phyloP scores from a whole-genome alignment of 768 basidiomycete genomes.

The Boletus subparvulus region DNA sequence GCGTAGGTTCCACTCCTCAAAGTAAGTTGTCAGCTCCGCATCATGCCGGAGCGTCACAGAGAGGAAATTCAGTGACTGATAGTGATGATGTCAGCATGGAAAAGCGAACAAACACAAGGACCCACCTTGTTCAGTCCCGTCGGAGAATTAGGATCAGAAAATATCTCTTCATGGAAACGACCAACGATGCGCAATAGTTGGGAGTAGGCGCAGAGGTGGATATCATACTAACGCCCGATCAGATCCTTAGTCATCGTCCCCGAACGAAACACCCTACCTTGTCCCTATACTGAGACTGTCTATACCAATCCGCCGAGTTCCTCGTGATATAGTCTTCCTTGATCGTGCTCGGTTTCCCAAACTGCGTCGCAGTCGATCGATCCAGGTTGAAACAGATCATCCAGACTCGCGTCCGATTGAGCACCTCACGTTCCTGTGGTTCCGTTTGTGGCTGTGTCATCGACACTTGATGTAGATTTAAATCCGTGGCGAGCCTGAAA shows the following conservation, averaged over 20 bases:
- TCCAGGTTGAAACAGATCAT: constrained; percentile 89
- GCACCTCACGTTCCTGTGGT: constrained; percentile 74
- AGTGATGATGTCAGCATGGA: constrained; percentile 4
- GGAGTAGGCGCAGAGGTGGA: constrained; percentile 75
- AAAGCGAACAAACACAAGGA: neutral
- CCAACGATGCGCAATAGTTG: constrained; percentile 67
- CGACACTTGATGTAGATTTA: constrained; percentile 76
- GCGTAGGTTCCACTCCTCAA: constrained; percentile 63
- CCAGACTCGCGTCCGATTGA: constrained; percentile 88
- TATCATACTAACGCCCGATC: constrained; percentile 52
- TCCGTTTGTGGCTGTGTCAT: constrained; percentile 64
- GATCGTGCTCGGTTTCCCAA: constrained; percentile 87
- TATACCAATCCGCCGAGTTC: constrained; percentile 74
- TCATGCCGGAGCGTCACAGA: constrained; percentile 62
- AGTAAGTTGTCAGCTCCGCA: constrained; percentile 51
- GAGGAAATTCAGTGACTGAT: constrained; percentile 65
- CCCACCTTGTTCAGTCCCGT: constrained; percentile 68
- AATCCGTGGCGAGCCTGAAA: constrained; percentile 77
- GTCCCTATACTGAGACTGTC: constrained; percentile 60
- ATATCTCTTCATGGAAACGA: constrained; percentile 74
- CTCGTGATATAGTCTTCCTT: constrained; percentile 81
- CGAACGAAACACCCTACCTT: constrained; percentile 34
- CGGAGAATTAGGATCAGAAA: constrained; percentile 65
- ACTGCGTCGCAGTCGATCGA: constrained; percentile 82
- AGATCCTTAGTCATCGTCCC: neutral